phyloP scores from a whole-genome alignment of 2,329 filamentous ascomycete genomes.

The Achaetomium macrosporum region DNA sequence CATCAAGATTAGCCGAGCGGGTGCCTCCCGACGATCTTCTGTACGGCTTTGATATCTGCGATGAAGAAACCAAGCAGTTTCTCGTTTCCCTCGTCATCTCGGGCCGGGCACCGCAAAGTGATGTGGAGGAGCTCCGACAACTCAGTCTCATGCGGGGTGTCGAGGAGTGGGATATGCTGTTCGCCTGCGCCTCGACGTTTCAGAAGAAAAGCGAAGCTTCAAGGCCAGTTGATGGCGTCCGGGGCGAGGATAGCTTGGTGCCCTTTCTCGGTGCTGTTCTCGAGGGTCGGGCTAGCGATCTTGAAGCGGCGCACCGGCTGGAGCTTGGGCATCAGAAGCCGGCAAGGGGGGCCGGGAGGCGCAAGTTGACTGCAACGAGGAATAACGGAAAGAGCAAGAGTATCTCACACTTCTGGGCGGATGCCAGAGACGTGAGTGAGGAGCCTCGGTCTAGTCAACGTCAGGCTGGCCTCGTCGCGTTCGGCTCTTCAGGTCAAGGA shows the following conservation, averaged over 20 bases:
- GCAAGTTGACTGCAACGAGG: neutral
- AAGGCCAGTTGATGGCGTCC: neutral
- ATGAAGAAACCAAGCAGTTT: constrained; percentile 27
- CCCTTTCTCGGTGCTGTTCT: constrained; percentile 13
- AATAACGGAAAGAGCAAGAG: neutral
- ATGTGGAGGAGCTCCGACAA: constrained; percentile 25
- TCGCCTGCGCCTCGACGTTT: constrained; percentile 29
- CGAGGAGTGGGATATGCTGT: constrained; percentile 32
- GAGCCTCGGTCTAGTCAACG: neutral
- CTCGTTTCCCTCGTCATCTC: constrained; percentile 25
- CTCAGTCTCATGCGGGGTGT: constrained; percentile 29
- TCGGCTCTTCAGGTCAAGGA: neutral
- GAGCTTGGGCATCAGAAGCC: too few species aligned
- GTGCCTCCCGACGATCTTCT: constrained; percentile 26
- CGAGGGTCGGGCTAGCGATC: neutral
- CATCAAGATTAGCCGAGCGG: neutral
- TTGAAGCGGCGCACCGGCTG: neutral
- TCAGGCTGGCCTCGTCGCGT: neutral
- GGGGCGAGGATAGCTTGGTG: constrained; percentile 10
- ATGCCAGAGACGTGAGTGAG: neutral
- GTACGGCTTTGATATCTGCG: constrained; percentile 29
- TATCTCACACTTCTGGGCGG: constrained; percentile 18
- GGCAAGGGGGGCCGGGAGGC: neutral
- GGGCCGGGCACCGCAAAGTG: constrained; percentile 22
- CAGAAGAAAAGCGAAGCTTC: constrained; percentile 15